Base-by-base conservation (phyloP, 129 eudicot species). In the Helichrysum umbraculigerum region DNA sequence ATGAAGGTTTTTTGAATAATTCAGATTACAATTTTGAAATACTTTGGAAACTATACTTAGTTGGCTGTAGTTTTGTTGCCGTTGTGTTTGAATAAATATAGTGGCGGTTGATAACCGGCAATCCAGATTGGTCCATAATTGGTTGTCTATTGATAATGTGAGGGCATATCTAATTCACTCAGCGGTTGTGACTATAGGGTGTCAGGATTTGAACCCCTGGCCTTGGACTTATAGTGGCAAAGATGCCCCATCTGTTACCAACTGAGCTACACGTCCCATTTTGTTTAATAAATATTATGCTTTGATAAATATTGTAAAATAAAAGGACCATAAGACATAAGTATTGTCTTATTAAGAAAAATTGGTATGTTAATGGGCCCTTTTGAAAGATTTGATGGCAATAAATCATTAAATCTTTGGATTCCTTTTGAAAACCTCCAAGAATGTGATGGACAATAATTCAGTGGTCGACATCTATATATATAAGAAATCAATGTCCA, bases 371-470 rank as follows among this genome's bases (percentile, higher is more conserved):
- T 12, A 54, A 72, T 61, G 74, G 78, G 37, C 52, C 83, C 70
- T 64, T n/a, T 41, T 11, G 25, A 11, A 29, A 80, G 33, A 56
- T 73, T 73, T 68, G 12, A 29, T 73, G 64, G 73, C 54, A 65
- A 62, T 8, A 68, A 54, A 71, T 78, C n/a, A 73, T 30, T 37
- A 7, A 68, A 66, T 22, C 69, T 41, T 80, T 33, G 79, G 83
- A 74, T 73, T 73, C 71, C 75, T 20, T 73, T 66, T 73, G 32
- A 74, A 73, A 73, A 30, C 65, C 69, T 73, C 58, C 71, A 74
- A 66, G 52, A 10, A 73, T 16, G 51, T 14, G 60, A 42, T 73
- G 65, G 75, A 71, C 79, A 66, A 73, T 73, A 54, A 74, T 79
- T 54, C 70, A 66, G 29, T 11, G 54, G 79, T 66, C 73, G 51